Evolutionary conservation across 352 stramenopile species (phyloP), one percentile per base, ranked within the genome.

Genomic region (Globisporangium barbulae): DNA sequence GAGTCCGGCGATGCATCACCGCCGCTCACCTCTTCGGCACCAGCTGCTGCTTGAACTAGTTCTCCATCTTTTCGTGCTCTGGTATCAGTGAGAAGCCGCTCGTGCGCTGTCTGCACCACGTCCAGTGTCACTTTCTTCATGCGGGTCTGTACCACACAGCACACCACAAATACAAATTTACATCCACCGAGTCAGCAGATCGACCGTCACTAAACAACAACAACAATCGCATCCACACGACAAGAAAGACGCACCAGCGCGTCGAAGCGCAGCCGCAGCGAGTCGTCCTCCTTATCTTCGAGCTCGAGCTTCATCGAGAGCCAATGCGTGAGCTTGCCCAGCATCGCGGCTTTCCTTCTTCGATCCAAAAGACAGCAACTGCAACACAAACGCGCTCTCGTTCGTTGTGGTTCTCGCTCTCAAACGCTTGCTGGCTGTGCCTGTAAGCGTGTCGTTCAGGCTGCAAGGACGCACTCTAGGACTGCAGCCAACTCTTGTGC

Each of bases 71-170:
- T 45, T 28, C 8, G 41, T 12, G 21, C 22, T 17, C 31, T 47
- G 33, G 17, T 44, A 2, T 66, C 60, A 3, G 53, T 62, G 22
- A 67, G 25, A 30, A 67, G 56, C 37, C 30, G 61, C 45, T 57
- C 64, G 61, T 71, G 67, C 71, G 76, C 65, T 31, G 72, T 74
- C 66, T 70, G 75, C 61, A 84, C 53, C 45, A 90, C 74, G 19
- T 79, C 74, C 28, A 89, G 61, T 57, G 81, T 90, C 35, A 79
- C 72, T 69, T 88, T 84, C 73, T 92, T 92, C 69, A 92, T 64
- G 9, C 69, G 79, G 33, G 74, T 76, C 83, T 92, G 50, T 13
- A 25, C 2, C 7, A 39, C 9, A 30, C 21, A 54, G 5, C 48
- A 37, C 48, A 61, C 19, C 25, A 45, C 30, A 44, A 31, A 64